phyloP scores from a whole-genome alignment of 352 stramenopile genomes.

The Phytopythium vexans region DNA sequence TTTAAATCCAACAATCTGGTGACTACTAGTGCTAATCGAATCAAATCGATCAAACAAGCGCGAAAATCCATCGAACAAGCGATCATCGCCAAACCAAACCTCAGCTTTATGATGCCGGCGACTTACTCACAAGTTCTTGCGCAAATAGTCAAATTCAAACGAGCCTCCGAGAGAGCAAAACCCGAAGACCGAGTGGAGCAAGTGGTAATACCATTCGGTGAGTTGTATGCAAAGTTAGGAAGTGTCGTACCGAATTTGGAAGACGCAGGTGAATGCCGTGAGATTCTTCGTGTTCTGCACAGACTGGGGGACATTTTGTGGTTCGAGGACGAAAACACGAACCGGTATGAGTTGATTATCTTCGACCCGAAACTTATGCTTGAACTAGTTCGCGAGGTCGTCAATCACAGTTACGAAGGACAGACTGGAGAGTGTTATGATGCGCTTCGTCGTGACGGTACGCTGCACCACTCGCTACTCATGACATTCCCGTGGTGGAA shows the following conservation, averaged over 20 bases:
- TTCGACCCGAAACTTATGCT: slow-evolving; percentile 13
- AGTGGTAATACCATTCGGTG: slow-evolving; percentile 6
- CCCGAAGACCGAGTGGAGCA: slow-evolving; percentile 1
- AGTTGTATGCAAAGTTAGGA: background rate
- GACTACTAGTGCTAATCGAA: background rate
- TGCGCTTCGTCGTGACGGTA: slow-evolving; percentile 5
- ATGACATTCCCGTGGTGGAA: slow-evolving; percentile 7
- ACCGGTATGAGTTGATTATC: background rate
- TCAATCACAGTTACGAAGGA: slow-evolving; percentile 15
- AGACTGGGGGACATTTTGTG: slow-evolving; percentile 13
- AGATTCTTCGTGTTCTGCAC: slow-evolving; percentile 10
- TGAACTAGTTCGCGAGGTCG: slow-evolving; percentile 12
- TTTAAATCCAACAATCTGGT: slow-evolving; percentile 2
- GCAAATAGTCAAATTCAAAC: background rate
- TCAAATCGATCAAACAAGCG: no score
- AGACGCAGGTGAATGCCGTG: background rate
- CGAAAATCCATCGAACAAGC: background rate
- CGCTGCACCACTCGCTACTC: slow-evolving; percentile 6
- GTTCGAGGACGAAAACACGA: slow-evolving; percentile 7
- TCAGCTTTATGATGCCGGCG: slow-evolving; percentile 6
- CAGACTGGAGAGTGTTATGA: slow-evolving; percentile 1
- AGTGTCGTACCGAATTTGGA: background rate
- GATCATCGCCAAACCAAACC: background rate
- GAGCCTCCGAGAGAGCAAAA: background rate
- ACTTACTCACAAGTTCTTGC: slow-evolving; percentile 5